Percentiles rank a stretch among this genome's conserved stretches.
These are phyloP conservation scores for Lasiodiplodia hormozganensis DNA, from an alignment of 2,329 filamentous ascomycete genomes.

Conservation along the genomic window DNA sequence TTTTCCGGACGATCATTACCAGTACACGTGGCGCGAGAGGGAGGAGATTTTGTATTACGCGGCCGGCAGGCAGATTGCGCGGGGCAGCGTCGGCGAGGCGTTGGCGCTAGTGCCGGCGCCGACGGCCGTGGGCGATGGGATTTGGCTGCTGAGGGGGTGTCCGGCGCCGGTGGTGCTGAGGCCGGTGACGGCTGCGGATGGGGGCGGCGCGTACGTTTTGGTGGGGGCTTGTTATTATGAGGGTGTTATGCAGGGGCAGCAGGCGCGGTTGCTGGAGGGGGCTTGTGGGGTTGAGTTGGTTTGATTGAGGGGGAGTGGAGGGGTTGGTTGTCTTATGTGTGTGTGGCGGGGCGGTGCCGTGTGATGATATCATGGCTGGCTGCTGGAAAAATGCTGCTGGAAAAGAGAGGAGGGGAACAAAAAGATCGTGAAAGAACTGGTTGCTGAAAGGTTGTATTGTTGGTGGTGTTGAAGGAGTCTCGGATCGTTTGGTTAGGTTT, in stretches of 20 bases:
- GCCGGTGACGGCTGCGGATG: no score
- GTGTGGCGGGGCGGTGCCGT: no score
- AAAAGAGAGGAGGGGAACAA: no score
- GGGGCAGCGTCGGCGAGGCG: neutral
- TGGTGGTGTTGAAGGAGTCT: no score
- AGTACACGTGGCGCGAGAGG: constrained; percentile 8
- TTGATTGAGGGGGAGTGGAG: neutral
- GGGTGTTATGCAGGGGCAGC: neutral
- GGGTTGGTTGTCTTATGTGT: neutral
- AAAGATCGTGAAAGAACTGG: no score
- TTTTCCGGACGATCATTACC: neutral
- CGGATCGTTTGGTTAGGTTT: no score
- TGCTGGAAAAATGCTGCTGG: no score
- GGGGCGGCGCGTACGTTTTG: neutral
- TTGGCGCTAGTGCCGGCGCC: neutral
- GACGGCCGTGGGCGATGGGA: neutral
- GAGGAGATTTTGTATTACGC: neutral
- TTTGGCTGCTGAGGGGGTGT: constrained; percentile 2
- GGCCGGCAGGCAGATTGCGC: neutral
- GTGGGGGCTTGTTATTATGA: constrained; percentile 7
- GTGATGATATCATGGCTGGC: no score
- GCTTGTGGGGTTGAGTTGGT: neutral
- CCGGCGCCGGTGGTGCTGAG: neutral
- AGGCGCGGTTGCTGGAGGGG: neutral
- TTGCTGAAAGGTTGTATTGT: no score